A percentile compares a stretch with the other conserved stretches of the same genome.
Evolutionary conservation across 345 rosid species (phyloP).

Genomic region (Euphorbia tirucalli): DNA sequence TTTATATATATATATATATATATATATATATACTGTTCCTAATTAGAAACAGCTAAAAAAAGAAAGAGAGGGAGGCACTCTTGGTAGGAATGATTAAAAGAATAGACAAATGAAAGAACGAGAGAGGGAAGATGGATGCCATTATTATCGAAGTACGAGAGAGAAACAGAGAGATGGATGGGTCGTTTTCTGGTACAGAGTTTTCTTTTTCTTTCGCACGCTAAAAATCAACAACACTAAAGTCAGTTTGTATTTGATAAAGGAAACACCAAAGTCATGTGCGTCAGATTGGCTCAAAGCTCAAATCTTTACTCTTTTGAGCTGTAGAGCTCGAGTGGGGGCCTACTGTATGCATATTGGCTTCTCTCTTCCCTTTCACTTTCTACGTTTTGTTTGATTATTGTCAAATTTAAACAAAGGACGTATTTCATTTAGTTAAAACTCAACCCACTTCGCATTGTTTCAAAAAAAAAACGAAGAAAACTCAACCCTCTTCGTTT

Average conservation of each 20-base stretch:
- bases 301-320: background rate
- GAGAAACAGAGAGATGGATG: slow-evolving; percentile 31
- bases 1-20: too few relatives aligned
- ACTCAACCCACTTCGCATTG: background rate
- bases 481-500: background rate
- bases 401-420: background rate
- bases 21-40: too few relatives aligned
- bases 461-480: too few relatives aligned
- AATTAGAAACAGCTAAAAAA: too few relatives aligned
- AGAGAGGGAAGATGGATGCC: slow-evolving; percentile 35
- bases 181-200: slow-evolving; percentile 46
- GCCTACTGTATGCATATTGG: too few relatives aligned
- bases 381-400: slow-evolving; percentile 14
- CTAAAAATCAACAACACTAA: slow-evolving; percentile 9
- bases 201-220: background rate
- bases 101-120: background rate
- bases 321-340: slow-evolving; percentile 14
- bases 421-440: background rate
- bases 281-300: slow-evolving; percentile 38
- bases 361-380: slow-evolving; percentile 4
- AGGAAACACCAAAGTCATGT: slow-evolving; percentile 33
- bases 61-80: background rate
- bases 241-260: slow-evolving; percentile 28
- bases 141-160: slow-evolving; percentile 37
- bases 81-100: background rate